Evolutionary conservation across 176 grass and related monocot species (phyloP).

Genomic region (Areca catechu): DNA sequence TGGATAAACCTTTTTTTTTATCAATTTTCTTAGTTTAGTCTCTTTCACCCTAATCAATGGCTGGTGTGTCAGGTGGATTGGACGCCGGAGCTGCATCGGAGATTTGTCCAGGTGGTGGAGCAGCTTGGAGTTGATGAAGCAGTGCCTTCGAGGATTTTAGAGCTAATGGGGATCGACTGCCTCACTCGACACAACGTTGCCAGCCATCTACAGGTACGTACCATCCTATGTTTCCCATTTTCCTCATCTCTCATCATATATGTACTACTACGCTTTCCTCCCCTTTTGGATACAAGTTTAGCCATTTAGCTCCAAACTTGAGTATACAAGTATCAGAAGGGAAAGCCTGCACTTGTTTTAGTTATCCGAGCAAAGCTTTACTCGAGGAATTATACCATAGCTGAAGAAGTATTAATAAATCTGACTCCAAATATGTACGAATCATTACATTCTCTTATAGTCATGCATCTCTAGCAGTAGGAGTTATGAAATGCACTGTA

Average conservation of each 20-base stretch:
- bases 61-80: slow-evolving; percentile 66
- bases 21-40: not conserved
- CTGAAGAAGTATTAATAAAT: too few species aligned
- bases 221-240: not conserved
- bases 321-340: too few species aligned
- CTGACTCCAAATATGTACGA: too few species aligned
- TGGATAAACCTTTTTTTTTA: not conserved
- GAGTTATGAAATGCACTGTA: not conserved
- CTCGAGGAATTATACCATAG: too few species aligned
- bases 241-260: too few species aligned
- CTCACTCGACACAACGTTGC: slow-evolving; percentile 91
- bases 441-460: too few species aligned
- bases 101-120: slow-evolving; percentile 95
- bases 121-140: slow-evolving; percentile 94
- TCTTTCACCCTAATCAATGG: not conserved
- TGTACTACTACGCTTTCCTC: not conserved
- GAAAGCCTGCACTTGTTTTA: too few species aligned
- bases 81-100: slow-evolving; percentile 95
- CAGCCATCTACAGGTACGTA: slow-evolving; percentile 88
- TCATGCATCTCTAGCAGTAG: too few species aligned
- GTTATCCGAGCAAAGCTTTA: too few species aligned
- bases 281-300: not conserved
- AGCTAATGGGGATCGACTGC: slow-evolving; percentile 79
- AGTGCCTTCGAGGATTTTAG: slow-evolving; percentile 85
- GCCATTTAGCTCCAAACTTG: too few species aligned